These are phyloP conservation scores for Paecilomyces sp. DNA, from an alignment of 2,329 filamentous ascomycete genomes.

Conservation along the genomic window DNA sequence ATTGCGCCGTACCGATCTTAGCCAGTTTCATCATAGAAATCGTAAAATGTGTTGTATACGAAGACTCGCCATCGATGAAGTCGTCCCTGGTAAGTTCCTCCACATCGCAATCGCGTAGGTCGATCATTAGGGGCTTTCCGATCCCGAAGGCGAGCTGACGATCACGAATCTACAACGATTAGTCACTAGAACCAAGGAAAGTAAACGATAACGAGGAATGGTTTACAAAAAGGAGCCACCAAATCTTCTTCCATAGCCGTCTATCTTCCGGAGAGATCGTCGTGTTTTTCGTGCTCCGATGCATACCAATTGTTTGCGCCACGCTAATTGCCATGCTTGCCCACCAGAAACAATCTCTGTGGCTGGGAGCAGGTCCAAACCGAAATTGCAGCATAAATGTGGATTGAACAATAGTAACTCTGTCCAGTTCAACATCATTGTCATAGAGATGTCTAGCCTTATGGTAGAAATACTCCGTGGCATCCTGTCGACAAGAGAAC, in stretches of 20 bases:
- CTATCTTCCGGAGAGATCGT: neutral
- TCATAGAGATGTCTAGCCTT: neutral
- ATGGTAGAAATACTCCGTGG: neutral
- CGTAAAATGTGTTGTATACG: neutral
- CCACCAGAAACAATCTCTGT: neutral
- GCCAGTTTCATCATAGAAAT: neutral
- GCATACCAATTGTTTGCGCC: neutral
- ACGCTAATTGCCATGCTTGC: neutral
- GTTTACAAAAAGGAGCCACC: neutral
- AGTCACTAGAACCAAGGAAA: neutral
- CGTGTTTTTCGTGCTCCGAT: neutral
- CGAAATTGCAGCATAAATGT: neutral
- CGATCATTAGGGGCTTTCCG: neutral
- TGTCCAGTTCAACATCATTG: neutral
- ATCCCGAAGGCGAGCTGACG: neutral
- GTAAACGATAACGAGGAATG: neutral
- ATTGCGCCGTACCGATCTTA: neutral
- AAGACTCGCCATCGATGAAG: neutral
- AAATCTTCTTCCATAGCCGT: neutral
- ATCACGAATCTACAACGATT: neutral
- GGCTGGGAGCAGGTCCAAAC: neutral
- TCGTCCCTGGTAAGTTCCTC: neutral
- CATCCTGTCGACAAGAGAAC: neutral
- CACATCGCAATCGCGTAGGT: neutral
- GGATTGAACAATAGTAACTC: neutral